Evolutionary conservation across 148 eudicot species (phyloP).

Genomic region (Silene latifolia): DNA sequence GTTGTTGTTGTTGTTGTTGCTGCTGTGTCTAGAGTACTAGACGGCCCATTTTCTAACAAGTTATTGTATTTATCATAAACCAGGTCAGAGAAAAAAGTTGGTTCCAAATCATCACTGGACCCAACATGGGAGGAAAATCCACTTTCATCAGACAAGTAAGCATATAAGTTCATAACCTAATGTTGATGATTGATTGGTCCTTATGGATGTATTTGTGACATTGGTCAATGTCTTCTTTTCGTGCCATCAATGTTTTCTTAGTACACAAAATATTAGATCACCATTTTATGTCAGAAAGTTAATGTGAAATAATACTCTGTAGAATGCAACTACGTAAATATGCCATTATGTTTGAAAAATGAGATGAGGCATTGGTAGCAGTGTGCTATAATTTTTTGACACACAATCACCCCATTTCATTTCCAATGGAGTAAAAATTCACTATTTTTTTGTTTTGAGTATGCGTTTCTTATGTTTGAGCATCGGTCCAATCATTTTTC

Average conservation of each 20-base stretch:
- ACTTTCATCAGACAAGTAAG: conserved; percentile 91
- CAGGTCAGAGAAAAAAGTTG: conserved; percentile 87
- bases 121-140: conserved; percentile 99
- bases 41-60: neutral
- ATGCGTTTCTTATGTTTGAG: too few relatives aligned
- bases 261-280: neutral
- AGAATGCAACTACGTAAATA: too few relatives aligned
- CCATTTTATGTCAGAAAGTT: neutral
- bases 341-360: neutral
- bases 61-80: conserved; percentile 14
- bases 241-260: neutral
- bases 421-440: too few relatives aligned
- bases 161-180: neutral
- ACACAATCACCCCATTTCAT: neutral
- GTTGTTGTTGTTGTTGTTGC: too few relatives aligned
- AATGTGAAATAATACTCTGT: too few relatives aligned
- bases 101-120: conserved; percentile 99
- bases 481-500: too few relatives aligned
- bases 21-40: neutral
- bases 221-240: neutral
- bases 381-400: neutral
- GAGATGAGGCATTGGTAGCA: neutral
- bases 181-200: conserved; percentile 2
- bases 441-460: too few relatives aligned
- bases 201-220: neutral